Conservation (phyloP, 139 green algal species). For the Chlamydomonas sphaeroides region DNA sequence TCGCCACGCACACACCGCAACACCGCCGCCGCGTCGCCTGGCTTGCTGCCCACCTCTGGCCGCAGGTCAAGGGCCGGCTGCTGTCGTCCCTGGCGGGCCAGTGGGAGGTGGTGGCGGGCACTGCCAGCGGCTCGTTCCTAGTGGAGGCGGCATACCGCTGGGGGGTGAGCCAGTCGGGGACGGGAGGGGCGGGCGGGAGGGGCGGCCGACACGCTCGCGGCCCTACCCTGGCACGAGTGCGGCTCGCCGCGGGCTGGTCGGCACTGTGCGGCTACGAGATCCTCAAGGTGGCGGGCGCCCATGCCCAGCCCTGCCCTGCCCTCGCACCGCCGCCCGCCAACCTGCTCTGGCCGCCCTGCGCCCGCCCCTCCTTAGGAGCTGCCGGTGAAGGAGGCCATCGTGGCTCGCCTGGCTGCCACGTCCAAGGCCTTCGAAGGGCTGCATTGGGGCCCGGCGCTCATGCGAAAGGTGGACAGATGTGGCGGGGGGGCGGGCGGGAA, state of each 20-base stretch:
- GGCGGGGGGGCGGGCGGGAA: background rate
- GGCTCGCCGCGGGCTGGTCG: too few relatives aligned
- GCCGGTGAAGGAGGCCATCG: slow-evolving; percentile 36
- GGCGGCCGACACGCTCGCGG: too few relatives aligned
- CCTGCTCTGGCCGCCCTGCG: too few relatives aligned
- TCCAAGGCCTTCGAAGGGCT: slow-evolving; percentile 9
- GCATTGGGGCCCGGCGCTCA: slow-evolving; percentile 46
- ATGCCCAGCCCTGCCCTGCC: too few relatives aligned
- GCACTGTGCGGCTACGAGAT: too few relatives aligned
- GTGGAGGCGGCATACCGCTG: slow-evolving; percentile 20
- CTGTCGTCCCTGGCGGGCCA: slow-evolving; percentile 52
- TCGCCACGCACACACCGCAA: too few relatives aligned
- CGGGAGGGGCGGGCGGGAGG: too few relatives aligned
- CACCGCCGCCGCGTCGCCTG: too few relatives aligned
- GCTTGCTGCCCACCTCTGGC: too few relatives aligned
- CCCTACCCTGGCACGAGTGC: too few relatives aligned
- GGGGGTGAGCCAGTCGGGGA: slow-evolving; percentile 10
- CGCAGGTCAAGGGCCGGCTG: slow-evolving; percentile 57
- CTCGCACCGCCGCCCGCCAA: too few relatives aligned
- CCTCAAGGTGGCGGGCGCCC: too few relatives aligned
- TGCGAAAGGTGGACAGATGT: slow-evolving; percentile 9
- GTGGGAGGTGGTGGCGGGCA: slow-evolving; percentile 21
- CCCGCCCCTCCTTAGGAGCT: slow-evolving; percentile 5
- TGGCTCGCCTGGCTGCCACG: background rate
- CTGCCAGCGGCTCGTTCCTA: slow-evolving; percentile 33